Evolutionary conservation across 139 green algal species (phyloP).

Genomic region (Bryopsis sp.): DNA sequence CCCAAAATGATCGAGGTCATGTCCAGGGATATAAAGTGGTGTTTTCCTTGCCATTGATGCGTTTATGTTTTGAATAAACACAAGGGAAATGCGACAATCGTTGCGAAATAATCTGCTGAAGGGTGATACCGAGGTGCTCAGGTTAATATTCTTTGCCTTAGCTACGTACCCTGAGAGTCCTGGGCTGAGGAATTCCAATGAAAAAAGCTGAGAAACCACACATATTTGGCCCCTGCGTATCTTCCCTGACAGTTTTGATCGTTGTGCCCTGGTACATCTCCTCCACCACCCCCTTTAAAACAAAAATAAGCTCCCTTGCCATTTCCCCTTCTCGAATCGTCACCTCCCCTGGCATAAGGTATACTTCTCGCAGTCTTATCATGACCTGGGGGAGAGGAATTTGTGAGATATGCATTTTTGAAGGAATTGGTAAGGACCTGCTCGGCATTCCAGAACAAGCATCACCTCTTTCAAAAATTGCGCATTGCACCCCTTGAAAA

Average conservation of each 20-base stretch:
- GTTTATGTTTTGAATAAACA: too few relatives aligned
- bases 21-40: too few relatives aligned
- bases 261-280: conserved; percentile 19
- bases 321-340: conserved; percentile 27
- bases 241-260: conserved; percentile 13
- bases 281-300: conserved; percentile 25
- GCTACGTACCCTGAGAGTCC: conserved; percentile 17
- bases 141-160: too few relatives aligned
- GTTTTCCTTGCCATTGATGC: too few relatives aligned
- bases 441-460: not conserved
- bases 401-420: too few relatives aligned
- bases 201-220: conserved; percentile 30
- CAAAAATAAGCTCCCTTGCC: conserved; percentile 27
- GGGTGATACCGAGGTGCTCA: too few relatives aligned
- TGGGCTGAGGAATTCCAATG: conserved; percentile 29
- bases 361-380: conserved; percentile 24
- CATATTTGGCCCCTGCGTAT: conserved; percentile 21
- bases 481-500: conserved; percentile 29
- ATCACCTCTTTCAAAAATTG: conserved; percentile 7
- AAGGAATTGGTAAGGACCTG: too few relatives aligned
- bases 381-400: conserved; percentile 29
- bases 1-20: not conserved
- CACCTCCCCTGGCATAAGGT: conserved; percentile 32
- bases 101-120: too few relatives aligned
- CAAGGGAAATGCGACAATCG: too few relatives aligned